Percentiles rank a stretch among this genome's conserved stretches.
These are phyloP conservation scores for Alternaria consortialis DNA, from an alignment of 2,329 filamentous ascomycete species.

Conservation along the genomic window DNA sequence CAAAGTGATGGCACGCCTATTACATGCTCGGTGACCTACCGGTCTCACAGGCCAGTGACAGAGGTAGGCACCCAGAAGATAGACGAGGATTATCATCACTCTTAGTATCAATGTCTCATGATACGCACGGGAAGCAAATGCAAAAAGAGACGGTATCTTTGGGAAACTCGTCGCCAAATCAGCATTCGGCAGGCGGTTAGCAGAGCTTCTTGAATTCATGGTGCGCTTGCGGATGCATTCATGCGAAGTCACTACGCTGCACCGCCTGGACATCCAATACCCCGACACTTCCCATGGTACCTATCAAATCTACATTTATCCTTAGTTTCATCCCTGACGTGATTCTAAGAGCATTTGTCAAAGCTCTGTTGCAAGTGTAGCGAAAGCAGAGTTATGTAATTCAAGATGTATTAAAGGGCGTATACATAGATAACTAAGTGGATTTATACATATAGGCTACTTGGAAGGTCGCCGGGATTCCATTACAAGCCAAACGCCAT, in stretches of 20 bases:
- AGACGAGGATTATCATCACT: background rate
- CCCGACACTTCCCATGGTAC: background rate
- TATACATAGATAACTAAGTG: background rate
- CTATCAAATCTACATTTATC: background rate
- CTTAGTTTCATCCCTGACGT: background rate
- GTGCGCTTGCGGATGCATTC: background rate
- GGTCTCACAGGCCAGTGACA: background rate
- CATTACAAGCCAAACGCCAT: background rate
- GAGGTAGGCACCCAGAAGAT: background rate
- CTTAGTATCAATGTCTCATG: background rate
- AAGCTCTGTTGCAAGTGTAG: background rate
- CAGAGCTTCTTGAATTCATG: background rate
- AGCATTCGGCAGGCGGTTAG: background rate
- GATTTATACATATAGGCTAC: background rate
- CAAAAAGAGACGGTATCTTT: background rate
- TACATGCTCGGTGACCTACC: no score
- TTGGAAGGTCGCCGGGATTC: background rate
- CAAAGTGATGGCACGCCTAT: constrained; percentile 21
- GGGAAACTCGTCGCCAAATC: background rate
- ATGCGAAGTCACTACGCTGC: background rate
- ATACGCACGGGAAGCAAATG: background rate
- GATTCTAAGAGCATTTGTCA: background rate
- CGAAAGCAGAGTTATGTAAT: background rate
- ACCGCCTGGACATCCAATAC: background rate
- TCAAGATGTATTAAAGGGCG: background rate